Base-by-base conservation (phyloP, 2,329 filamentous ascomycete species). In the Cucurbitaria berberidis region DNA sequence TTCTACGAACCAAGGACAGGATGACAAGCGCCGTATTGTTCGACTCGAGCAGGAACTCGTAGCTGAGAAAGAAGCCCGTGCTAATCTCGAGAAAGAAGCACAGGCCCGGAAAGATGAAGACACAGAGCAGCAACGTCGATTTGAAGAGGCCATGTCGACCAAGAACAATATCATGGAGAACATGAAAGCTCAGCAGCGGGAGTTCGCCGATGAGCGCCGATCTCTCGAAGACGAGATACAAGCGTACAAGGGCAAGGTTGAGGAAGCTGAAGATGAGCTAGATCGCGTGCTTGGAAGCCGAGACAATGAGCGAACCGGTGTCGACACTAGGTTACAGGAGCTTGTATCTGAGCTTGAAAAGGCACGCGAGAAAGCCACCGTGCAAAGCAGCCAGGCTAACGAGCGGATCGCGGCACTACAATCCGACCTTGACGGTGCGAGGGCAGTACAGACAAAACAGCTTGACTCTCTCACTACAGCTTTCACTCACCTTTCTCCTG, bases 81-180 rank as follows among this genome's bases (percentile, higher is more conserved):
- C 84, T 10, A 80, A 79, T 4, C 76, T 95, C 10, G 88, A 93
- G 60, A 88, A 87, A 63, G 90, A 96, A 56, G 82, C 89, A 3
- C 81, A 83, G 47, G 77, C 79, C 2, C 82, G 82, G 45, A 79
- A 72, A 60, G 68, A 73, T 26, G 83, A 82, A 62, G 85, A 84
- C 69, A 83, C 79, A 63, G 82, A 85, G 64, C 84, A 84, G 68
- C 87, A 83, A 77, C 84, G 80, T 67, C 88, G 87, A 65, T 84
- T 96, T 56, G 86, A 95, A 59, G 93, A 98, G 73, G 90, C 86
- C 5, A 91, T 95, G 64, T 93, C 91, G 2, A 97, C 90, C 1
- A 99, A 99, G 74, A 89, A 90, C 64, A 95, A 98, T 73, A 84
- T 99, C 9, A 86, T 99, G 76, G 89, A 91, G 60, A 99, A 99